Conservation (phyloP, 495 filamentous ascomycete species). For the Tuber melanosporum region DNA sequence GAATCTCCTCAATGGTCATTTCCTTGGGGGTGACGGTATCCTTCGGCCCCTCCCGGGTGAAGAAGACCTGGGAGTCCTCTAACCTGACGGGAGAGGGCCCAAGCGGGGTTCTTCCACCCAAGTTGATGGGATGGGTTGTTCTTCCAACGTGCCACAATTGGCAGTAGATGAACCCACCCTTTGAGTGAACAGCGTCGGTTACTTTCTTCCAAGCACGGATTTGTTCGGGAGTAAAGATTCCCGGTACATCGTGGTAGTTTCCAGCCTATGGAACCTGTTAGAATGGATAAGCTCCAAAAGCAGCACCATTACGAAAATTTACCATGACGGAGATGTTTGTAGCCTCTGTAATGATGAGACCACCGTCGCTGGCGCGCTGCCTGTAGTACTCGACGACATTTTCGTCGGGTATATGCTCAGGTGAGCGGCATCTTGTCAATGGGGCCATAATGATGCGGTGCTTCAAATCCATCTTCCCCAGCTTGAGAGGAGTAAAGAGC, state of each 20-base stretch:
- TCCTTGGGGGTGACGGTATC: conserved; percentile 44
- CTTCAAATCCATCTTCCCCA: conserved; percentile 47
- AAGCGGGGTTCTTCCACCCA: conserved; percentile 47
- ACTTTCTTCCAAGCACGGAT: conserved; percentile 57
- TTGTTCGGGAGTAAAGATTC: conserved; percentile 58
- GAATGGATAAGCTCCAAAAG: background rate
- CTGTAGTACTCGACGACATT: conserved; percentile 55
- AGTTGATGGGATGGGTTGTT: conserved; percentile 45
- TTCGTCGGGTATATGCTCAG: conserved; percentile 48
- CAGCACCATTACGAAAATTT: conserved; percentile 8
- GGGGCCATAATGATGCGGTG: conserved; percentile 45
- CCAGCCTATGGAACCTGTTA: conserved; percentile 17
- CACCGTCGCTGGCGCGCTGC: conserved; percentile 57
- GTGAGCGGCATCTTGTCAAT: conserved; percentile 38
- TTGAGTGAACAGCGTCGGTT: conserved; percentile 60
- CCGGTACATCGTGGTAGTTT: conserved; percentile 53
- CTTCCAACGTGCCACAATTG: conserved; percentile 65
- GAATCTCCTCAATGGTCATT: conserved; percentile 55
- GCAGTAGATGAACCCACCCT: conserved; percentile 56
- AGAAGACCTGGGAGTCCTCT: conserved; percentile 33
- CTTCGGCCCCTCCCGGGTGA: conserved; percentile 13
- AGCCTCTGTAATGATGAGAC: conserved; percentile 59
- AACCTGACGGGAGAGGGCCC: conserved; percentile 49
- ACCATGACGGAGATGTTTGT: conserved; percentile 56
- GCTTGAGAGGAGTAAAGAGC: conserved; percentile 53